These are phyloP conservation scores for Peniophora sp. DNA, from an alignment of 1,284 basidiomycete genomes.

Conservation along the genomic window DNA sequence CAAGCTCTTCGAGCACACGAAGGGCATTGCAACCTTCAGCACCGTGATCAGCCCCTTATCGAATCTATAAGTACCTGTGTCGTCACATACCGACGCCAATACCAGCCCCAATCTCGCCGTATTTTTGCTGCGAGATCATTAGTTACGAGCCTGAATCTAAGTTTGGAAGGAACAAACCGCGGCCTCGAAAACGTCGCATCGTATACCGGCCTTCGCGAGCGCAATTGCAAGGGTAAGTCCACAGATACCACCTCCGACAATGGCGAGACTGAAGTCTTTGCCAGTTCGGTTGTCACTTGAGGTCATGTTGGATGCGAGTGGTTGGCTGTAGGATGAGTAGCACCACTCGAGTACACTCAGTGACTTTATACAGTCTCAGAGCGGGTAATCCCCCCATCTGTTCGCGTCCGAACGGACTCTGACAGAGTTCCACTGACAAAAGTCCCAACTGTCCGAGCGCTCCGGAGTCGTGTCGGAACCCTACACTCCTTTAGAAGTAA, in stretches of 20 bases:
- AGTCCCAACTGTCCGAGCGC: no score
- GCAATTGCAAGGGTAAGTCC: slow-evolving; percentile 13
- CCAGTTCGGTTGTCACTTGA: no score
- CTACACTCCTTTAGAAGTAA: no score
- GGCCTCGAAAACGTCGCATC: slow-evolving; percentile 9
- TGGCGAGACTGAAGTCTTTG: slow-evolving; percentile 10
- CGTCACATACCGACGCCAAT: slow-evolving; percentile 37
- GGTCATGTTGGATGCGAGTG: no score
- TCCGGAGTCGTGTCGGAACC: no score
- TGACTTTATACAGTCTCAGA: no score
- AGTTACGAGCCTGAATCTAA: background rate
- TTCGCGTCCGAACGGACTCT: no score
- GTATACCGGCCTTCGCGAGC: slow-evolving; percentile 9
- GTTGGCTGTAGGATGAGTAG: no score
- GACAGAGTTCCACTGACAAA: no score
- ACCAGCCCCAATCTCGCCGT: slow-evolving; percentile 46
- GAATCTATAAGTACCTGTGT: background rate
- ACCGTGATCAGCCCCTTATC: background rate
- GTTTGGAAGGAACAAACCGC: background rate
- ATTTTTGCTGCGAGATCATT: slow-evolving; percentile 29
- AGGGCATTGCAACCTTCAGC: slow-evolving; percentile 41
- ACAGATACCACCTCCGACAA: slow-evolving; percentile 16
- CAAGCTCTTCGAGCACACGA: slow-evolving; percentile 35
- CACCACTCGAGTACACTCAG: no score
- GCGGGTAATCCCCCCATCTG: no score